Percentiles rank a stretch among this genome's conserved stretches.
phyloP scores from a whole-genome alignment of 1,139 yeast genomes.

The Geotrichum carabidarum region DNA sequence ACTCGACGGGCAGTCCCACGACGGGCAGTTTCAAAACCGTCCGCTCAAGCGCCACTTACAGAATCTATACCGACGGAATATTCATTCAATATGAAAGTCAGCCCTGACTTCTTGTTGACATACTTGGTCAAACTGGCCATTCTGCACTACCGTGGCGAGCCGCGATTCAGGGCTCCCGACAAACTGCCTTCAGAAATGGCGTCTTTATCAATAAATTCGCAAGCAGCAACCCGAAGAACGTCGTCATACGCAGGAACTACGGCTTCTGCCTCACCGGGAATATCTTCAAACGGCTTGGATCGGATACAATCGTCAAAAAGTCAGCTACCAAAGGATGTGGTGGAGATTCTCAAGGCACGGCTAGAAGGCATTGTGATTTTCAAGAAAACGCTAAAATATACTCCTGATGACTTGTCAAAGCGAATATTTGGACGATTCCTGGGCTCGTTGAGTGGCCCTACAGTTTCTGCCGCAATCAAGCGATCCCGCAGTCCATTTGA shows the following conservation, averaged over 20 bases:
- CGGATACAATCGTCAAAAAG: constrained; percentile 11
- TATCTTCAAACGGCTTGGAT: neutral
- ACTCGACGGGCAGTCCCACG: constrained; percentile 5
- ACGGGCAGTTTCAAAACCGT: constrained; percentile 7
- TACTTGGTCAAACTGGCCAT: constrained; percentile 35
- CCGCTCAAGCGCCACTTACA: neutral
- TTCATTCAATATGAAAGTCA: constrained; percentile 16
- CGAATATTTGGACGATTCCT: constrained; percentile 18
- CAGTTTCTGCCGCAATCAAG: constrained; percentile 24
- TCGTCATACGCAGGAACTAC: constrained; percentile 6
- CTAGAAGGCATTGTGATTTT: neutral
- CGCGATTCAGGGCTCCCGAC: constrained; percentile 26
- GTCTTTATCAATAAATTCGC: neutral
- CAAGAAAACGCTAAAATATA: neutral
- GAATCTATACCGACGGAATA: neutral
- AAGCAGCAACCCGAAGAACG: constrained; percentile 12
- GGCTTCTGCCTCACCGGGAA: neutral
- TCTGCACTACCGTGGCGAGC: constrained; percentile 33
- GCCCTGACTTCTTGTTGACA: constrained; percentile 33
- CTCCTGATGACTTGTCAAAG: constrained; percentile 19
- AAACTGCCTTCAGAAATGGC: neutral
- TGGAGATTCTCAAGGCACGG: constrained; percentile 1
- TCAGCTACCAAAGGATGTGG: constrained; percentile 12
- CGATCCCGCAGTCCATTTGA: constrained; percentile 54
- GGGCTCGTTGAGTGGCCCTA: constrained; percentile 10